phyloP scores from a whole-genome alignment of 2,329 filamentous ascomycete genomes.

The Paraconiothyrium brasiliense region DNA sequence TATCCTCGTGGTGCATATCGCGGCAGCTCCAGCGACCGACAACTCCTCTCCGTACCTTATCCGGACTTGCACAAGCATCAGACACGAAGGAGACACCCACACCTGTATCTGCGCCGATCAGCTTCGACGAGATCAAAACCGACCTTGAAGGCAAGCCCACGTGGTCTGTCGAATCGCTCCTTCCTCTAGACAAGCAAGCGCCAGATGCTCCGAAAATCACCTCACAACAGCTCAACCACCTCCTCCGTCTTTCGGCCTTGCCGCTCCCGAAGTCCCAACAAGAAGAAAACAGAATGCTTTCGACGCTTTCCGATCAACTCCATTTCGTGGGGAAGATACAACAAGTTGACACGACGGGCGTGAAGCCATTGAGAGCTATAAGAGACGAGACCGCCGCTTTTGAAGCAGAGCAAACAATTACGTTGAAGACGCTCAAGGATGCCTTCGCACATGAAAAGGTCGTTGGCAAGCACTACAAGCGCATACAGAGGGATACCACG shows the following conservation, averaged over 20 bases:
- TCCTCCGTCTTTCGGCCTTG: slow-evolving; percentile 88
- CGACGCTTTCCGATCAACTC: slow-evolving; percentile 81
- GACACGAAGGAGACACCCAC: not conserved
- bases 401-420: slow-evolving; percentile 66
- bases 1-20: not conserved
- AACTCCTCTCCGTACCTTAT: slow-evolving; percentile 16
- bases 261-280: slow-evolving; percentile 70
- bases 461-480: slow-evolving; percentile 62
- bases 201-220: slow-evolving; percentile 61
- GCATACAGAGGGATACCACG: slow-evolving; percentile 60
- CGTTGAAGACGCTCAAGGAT: slow-evolving; percentile 64
- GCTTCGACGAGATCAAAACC: slow-evolving; percentile 45
- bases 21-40: not conserved
- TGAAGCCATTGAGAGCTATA: slow-evolving; percentile 80
- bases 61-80: slow-evolving; percentile 5
- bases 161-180: slow-evolving; percentile 84
- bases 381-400: slow-evolving; percentile 77
- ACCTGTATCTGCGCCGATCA: slow-evolving; percentile 17
- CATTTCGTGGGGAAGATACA: slow-evolving; percentile 92
- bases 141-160: slow-evolving; percentile 71
- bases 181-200: slow-evolving; percentile 59
- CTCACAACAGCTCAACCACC: slow-evolving; percentile 76
- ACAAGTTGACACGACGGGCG: slow-evolving; percentile 74
- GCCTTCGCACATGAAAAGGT: slow-evolving; percentile 69
- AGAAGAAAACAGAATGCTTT: slow-evolving; percentile 76